phyloP scores from a whole-genome alignment of 768 basidiomycete genomes.

The Ephemerocybe angulata region DNA sequence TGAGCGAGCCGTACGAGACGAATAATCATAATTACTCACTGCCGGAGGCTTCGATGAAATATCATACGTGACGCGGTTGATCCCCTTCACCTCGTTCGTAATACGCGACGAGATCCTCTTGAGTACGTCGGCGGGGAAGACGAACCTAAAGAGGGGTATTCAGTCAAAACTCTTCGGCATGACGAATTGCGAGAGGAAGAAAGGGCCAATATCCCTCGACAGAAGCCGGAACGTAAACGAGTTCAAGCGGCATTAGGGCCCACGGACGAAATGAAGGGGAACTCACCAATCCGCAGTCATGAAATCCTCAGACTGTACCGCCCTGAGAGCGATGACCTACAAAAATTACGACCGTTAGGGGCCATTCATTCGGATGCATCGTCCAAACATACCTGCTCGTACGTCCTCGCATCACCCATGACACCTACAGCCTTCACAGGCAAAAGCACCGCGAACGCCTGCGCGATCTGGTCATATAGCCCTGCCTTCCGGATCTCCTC shows the following conservation, averaged over 20 bases:
- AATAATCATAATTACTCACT: constrained; percentile 39
- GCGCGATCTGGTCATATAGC: constrained; percentile 88
- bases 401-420: constrained; percentile 94
- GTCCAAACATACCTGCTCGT: constrained; percentile 70
- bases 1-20: not conserved
- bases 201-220: too few relatives aligned
- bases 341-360: constrained; percentile 4
- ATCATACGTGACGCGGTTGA: constrained; percentile 94
- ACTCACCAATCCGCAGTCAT: constrained; percentile 98
- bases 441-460: constrained; percentile 93
- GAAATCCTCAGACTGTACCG: constrained; percentile 97
- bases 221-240: too few relatives aligned
- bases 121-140: constrained; percentile 90
- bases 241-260: too few relatives aligned
- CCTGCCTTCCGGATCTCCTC: constrained; percentile 95
- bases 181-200: too few relatives aligned
- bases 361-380: not conserved
- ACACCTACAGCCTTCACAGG: constrained; percentile 98
- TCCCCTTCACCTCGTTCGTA: constrained; percentile 95
- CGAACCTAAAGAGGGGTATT: too few relatives aligned
- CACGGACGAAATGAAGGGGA: too few relatives aligned
- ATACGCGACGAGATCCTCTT: constrained; percentile 93
- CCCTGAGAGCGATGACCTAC: constrained; percentile 89
- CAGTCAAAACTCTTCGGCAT: constrained; percentile 16
- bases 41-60: constrained; percentile 97